Conservation (phyloP, 352 stramenopile genomes). For the Lagenidium giganteum region DNA sequence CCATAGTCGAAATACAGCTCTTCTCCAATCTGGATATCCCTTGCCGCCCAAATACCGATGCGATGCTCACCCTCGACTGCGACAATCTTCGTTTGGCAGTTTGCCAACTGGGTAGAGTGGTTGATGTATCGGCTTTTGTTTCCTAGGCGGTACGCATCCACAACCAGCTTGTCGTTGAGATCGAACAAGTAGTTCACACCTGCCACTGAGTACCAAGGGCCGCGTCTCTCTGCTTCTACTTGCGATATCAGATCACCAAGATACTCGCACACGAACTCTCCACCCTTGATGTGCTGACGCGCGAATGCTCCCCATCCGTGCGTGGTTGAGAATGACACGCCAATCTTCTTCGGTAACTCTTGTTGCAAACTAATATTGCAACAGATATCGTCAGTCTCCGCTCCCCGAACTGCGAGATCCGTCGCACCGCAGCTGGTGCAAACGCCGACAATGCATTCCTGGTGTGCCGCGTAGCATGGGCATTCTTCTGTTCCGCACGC, state of each 20-base stretch:
- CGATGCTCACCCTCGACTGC: slow-evolving; percentile 53
- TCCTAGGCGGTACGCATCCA: slow-evolving; percentile 67
- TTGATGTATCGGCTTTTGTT: slow-evolving; percentile 78
- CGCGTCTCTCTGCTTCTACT: slow-evolving; percentile 20
- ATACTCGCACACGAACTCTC: slow-evolving; percentile 12
- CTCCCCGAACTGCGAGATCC: too few species aligned
- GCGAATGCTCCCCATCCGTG: slow-evolving; percentile 5
- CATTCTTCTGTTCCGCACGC: too few species aligned
- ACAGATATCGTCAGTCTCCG: too few species aligned
- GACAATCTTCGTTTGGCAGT: slow-evolving; percentile 41
- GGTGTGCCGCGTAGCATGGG: too few species aligned
- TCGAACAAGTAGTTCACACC: slow-evolving; percentile 70
- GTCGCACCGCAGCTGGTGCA: too few species aligned
- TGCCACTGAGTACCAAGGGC: slow-evolving; percentile 35
- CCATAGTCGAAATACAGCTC: slow-evolving; percentile 33
- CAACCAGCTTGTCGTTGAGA: slow-evolving; percentile 45
- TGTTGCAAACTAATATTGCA: neutral
- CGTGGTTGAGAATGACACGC: slow-evolving; percentile 3
- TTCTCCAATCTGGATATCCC: slow-evolving; percentile 55
- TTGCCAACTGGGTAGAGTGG: slow-evolving; percentile 30
- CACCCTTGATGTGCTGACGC: slow-evolving; percentile 1
- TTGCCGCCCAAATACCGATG: slow-evolving; percentile 68
- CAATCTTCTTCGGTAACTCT: slow-evolving; percentile 2
- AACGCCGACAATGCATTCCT: too few species aligned
- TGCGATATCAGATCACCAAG: slow-evolving; percentile 8